These are phyloP conservation scores for Astragalus membranaceus DNA, from an alignment of 306 rosid species.

Conservation along the genomic window DNA sequence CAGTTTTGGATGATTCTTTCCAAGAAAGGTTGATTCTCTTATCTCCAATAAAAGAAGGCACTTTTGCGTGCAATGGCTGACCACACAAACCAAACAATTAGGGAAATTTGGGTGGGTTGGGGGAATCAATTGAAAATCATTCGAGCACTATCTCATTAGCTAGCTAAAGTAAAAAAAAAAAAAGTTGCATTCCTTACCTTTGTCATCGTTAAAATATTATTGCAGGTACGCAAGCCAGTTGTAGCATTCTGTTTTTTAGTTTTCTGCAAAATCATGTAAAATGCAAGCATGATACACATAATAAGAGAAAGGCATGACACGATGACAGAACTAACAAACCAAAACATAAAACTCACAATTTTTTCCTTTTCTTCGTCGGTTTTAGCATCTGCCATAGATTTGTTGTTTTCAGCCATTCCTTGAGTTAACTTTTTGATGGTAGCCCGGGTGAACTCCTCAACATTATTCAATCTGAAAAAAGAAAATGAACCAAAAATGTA, in stretches of 20 bases:
- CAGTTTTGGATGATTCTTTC: conserved; percentile 77
- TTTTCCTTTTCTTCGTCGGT: conserved; percentile 81
- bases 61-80: conserved; percentile 51
- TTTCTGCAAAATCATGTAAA: conserved; percentile 46
- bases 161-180: background rate
- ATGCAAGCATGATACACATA: background rate
- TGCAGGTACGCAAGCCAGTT: conserved; percentile 91
- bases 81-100: conserved; percentile 16
- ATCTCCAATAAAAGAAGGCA: conserved; percentile 84
- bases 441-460: conserved; percentile 86
- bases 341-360: conserved; percentile 54
- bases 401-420: conserved; percentile 91
- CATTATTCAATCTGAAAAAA: conserved; percentile 62
- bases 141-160: background rate
- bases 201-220: conserved; percentile 83
- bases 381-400: conserved; percentile 91
- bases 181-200: conserved; percentile 41
- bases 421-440: conserved; percentile 94
- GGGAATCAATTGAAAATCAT: background rate
- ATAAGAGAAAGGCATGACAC: background rate
- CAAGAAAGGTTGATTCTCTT: conserved; percentile 89
- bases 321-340: background rate
- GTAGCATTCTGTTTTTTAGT: conserved; percentile 89
- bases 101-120: background rate
- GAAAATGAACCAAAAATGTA: conserved; percentile 6